Evolutionary conservation across 345 rosid genomes (phyloP).

Genomic region (Angophora floribunda): DNA sequence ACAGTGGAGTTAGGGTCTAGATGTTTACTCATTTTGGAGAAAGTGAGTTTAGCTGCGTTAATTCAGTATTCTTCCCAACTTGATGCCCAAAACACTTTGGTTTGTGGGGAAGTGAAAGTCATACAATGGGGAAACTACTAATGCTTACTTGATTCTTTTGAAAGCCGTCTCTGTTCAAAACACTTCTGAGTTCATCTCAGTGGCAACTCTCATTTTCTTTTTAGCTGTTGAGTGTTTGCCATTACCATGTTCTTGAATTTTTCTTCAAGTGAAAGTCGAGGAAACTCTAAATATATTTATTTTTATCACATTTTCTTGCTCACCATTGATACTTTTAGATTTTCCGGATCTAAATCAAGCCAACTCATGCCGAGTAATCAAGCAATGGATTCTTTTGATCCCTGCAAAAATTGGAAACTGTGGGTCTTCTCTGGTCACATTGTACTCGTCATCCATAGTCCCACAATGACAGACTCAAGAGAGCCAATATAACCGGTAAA

Average conservation of each 20-base stretch:
- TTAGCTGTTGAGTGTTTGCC: not conserved
- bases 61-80: not conserved
- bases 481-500: slow-evolving; percentile 74
- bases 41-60: not conserved
- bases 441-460: slow-evolving; percentile 59
- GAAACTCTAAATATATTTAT: not conserved
- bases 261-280: not conserved
- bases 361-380: slow-evolving; percentile 37
- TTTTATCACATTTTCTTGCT: not conserved
- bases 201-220: not conserved
- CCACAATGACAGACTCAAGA: slow-evolving; percentile 66
- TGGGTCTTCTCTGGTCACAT: slow-evolving; percentile 67
- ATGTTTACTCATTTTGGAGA: not conserved
- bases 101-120: not conserved
- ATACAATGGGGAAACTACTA: not conserved
- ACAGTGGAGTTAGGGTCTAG: not conserved
- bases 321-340: not conserved
- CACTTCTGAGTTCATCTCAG: not conserved
- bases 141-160: not conserved
- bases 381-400: slow-evolving; percentile 38
- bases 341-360: slow-evolving; percentile 7
- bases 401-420: slow-evolving; percentile 87
- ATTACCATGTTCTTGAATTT: not conserved
- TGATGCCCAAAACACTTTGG: not conserved
- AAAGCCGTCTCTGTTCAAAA: not conserved